A percentile compares a stretch with the other conserved stretches of the same genome.
These are phyloP conservation scores for Hanseniaspora meyeri DNA, from an alignment of 805 yeast species.

Conservation along the genomic window DNA sequence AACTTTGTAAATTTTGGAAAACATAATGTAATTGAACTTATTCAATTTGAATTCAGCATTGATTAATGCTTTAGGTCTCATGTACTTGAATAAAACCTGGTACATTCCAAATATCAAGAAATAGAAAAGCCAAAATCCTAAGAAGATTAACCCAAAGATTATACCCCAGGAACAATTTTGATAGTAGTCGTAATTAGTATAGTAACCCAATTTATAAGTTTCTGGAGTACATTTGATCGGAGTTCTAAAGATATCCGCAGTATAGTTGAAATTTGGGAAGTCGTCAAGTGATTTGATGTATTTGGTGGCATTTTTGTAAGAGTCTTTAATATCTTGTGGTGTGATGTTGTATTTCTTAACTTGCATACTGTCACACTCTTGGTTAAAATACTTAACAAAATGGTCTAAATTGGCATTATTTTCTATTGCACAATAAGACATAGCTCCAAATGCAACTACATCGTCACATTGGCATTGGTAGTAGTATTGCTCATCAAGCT, in stretches of 20 bases:
- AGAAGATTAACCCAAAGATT: conserved; percentile 34
- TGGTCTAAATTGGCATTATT: conserved; percentile 6
- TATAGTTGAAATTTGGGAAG: neutral
- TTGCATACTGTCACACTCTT: neutral
- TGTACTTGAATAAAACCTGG: conserved; percentile 17
- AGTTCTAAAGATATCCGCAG: neutral
- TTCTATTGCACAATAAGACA: conserved; percentile 23
- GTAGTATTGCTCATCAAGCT: conserved; percentile 16
- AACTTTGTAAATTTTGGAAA: conserved; percentile 22
- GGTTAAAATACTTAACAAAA: neutral
- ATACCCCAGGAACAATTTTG: conserved; percentile 30
- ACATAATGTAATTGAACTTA: neutral
- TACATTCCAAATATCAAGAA: conserved; percentile 31
- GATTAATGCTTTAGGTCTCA: neutral
- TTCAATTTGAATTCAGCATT: conserved; percentile 13
- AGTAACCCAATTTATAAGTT: neutral
- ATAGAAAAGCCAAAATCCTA: conserved; percentile 40
- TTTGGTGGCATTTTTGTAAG: conserved; percentile 23
- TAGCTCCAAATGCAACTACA: conserved; percentile 25
- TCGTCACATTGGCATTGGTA: conserved; percentile 23
- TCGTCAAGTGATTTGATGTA: conserved; percentile 6
- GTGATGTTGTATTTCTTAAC: neutral
- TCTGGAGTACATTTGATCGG: conserved; percentile 6
- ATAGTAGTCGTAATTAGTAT: neutral
- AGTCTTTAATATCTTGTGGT: conserved; percentile 6